Evolutionary conservation across 768 basidiomycete genomes (phyloP), one percentile per base, ranked within the genome.

Genomic region (Russula griseocarnosa): DNA sequence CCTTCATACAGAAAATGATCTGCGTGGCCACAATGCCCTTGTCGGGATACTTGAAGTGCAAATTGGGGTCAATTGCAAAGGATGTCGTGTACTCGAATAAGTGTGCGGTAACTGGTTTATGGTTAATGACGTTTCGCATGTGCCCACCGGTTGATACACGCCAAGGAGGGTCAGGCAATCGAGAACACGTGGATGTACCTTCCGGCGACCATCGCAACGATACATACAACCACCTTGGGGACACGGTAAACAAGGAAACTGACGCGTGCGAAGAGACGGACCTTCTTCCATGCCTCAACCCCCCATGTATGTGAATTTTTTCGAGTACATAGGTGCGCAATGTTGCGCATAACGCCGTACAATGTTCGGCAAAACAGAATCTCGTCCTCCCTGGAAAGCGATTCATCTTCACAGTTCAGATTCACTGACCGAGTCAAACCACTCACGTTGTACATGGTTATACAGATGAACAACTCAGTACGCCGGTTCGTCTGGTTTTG

Each of bases 301-400:
- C 96, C 96, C 96, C 96, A 98, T 5, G 93, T 97, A 70, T 92
- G 90, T 11, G 90, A 93, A 64, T 88, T 88, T 71, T 91, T 92
- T 34, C 96, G 84, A 24, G 90, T 84, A 71, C 90, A 92, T 22
- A 91, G 77, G 74, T 90, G 88, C 7, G 86, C 79, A 52, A 91
- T 90, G 71, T 91, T 92, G 51, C 82, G 83, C 92, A 97, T 97
- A 14, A 98, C 93, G 30, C 96, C 96, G 73, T 95, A 90, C 75
- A 98, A 79, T 9, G 96, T 98, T 62, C 96, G 79, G 73, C 91
- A 92, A 75, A 98, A 95, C 11, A 97, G 77, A 10, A 93, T 78
- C 69, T 98, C 95, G 70, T 92, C 86, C 76, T 92, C n/a, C 90
- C 90, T 92, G 68, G 42, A 55, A 47, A 50, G 13, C 28, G 24